These are phyloP conservation scores for Lecanoromycetidae sp. DNA, from an alignment of 2,329 filamentous ascomycete species.

Conservation along the genomic window DNA sequence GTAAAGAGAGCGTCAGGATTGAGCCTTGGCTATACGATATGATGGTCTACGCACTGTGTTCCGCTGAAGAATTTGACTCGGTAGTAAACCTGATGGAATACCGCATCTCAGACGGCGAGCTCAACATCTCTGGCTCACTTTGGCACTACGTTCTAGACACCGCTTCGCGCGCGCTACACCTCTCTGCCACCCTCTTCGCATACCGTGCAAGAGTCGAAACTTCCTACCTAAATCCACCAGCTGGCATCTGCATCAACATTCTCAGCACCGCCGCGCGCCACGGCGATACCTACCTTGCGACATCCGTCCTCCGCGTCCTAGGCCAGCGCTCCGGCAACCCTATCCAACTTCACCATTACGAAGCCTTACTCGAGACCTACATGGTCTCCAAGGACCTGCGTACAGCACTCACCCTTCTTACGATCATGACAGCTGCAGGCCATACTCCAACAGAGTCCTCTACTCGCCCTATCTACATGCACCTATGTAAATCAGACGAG, in stretches of 20 bases:
- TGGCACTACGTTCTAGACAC: constrained; percentile 64
- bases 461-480: constrained; percentile 50
- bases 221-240: constrained; percentile 49
- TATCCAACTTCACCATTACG: constrained; percentile 60
- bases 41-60: constrained; percentile 60
- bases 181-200: constrained; percentile 52
- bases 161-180: constrained; percentile 52
- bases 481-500: constrained; percentile 38
- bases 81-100: constrained; percentile 56
- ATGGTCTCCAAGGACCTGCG: constrained; percentile 46
- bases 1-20: constrained; percentile 42
- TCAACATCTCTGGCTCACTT: constrained; percentile 40
- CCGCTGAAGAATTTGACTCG: constrained; percentile 64
- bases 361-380: constrained; percentile 64
- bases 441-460: constrained; percentile 45
- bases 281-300: constrained; percentile 56
- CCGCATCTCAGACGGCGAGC: constrained; percentile 29
- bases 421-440: constrained; percentile 56
- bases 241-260: constrained; percentile 54
- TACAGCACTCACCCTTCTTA: constrained; percentile 56
- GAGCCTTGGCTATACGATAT: constrained; percentile 68
- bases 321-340: constrained; percentile 43
- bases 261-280: constrained; percentile 59
- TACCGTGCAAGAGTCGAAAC: constrained; percentile 58
- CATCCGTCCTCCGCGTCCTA: constrained; percentile 56